Percentiles rank a stretch among this genome's conserved stretches.
Conservation (phyloP, 495 filamentous ascomycete species). For the Barbatosphaeria neglecta region DNA sequence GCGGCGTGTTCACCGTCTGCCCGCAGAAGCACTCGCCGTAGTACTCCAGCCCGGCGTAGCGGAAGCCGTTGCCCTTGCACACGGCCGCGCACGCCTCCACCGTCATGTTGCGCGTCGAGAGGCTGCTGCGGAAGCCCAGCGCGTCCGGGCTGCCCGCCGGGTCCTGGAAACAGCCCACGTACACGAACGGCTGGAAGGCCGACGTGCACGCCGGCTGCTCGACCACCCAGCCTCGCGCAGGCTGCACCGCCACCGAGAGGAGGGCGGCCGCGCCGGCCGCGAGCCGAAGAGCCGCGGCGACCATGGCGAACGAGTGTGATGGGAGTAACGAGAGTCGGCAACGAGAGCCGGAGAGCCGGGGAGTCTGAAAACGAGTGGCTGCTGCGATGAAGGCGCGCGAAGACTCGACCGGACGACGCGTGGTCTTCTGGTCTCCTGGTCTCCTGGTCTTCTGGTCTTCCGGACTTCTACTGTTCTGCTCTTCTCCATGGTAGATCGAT, state of each 20-base stretch:
- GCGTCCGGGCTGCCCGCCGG: conserved; percentile 16
- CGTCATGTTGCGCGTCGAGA: conserved; percentile 31
- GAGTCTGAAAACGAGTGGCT: too few species aligned
- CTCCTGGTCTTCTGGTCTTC: too few species aligned
- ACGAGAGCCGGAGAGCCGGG: too few species aligned
- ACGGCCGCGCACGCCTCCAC: conserved; percentile 38
- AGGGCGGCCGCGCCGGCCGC: too few species aligned
- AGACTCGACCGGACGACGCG: too few species aligned
- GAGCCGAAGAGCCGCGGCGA: too few species aligned
- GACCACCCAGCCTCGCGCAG: conserved; percentile 25
- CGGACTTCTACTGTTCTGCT: too few species aligned
- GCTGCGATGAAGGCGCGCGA: too few species aligned
- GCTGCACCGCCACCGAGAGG: not conserved
- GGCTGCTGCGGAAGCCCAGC: conserved; percentile 27
- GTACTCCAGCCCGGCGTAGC: conserved; percentile 45
- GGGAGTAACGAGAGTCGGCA: too few species aligned
- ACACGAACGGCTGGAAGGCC: conserved; percentile 36
- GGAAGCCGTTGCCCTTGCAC: conserved; percentile 45
- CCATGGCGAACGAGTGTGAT: too few species aligned
- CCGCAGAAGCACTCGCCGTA: conserved; percentile 45
- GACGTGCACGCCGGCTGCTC: conserved; percentile 27
- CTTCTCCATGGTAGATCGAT: too few species aligned
- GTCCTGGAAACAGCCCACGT: conserved; percentile 40
- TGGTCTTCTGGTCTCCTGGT: too few species aligned
- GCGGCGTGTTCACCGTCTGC: conserved; percentile 24